phyloP scores from a whole-genome alignment of 371 early-diverging fungal genomes.

The Modicella reniformis region DNA sequence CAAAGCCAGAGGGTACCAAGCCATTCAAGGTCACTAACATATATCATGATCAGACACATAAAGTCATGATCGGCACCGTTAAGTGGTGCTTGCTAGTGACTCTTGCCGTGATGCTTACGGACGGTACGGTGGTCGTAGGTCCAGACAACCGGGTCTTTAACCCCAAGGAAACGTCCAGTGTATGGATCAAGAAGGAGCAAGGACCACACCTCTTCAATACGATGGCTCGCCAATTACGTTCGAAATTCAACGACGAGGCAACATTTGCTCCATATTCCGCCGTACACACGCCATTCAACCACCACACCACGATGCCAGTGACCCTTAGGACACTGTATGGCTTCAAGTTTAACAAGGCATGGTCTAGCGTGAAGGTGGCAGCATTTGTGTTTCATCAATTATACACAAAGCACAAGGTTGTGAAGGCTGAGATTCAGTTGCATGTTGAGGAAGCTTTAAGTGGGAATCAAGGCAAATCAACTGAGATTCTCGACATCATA shows the following conservation, averaged over 20 bases:
- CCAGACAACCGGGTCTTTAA: neutral
- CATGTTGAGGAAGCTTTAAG: no score
- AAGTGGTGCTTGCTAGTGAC: slow-evolving; percentile 3
- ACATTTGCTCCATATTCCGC: slow-evolving; percentile 18
- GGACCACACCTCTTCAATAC: slow-evolving; percentile 2
- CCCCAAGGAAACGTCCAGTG: neutral
- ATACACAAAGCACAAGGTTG: slow-evolving; percentile 9
- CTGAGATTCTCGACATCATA: no score
- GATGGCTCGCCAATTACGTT: no score
- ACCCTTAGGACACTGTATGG: slow-evolving; percentile 16
- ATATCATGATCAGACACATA: slow-evolving; percentile 7
- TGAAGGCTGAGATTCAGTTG: slow-evolving; percentile 20
- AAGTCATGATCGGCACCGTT: slow-evolving; percentile 13
- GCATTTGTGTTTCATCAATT: slow-evolving; percentile 25
- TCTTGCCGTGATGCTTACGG: neutral
- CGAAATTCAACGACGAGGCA: no score
- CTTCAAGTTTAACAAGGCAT: slow-evolving; percentile 12
- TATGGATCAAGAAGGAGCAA: neutral
- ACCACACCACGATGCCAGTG: slow-evolving; percentile 27
- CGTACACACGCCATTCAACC: slow-evolving; percentile 18
- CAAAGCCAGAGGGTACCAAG: neutral
- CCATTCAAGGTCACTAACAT: neutral
- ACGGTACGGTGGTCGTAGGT: neutral
- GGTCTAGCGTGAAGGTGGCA: slow-evolving; percentile 23
- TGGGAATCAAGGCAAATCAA: no score